These are phyloP conservation scores for Boletus barrowsii DNA, from an alignment of 768 basidiomycete genomes.

Conservation along the genomic window DNA sequence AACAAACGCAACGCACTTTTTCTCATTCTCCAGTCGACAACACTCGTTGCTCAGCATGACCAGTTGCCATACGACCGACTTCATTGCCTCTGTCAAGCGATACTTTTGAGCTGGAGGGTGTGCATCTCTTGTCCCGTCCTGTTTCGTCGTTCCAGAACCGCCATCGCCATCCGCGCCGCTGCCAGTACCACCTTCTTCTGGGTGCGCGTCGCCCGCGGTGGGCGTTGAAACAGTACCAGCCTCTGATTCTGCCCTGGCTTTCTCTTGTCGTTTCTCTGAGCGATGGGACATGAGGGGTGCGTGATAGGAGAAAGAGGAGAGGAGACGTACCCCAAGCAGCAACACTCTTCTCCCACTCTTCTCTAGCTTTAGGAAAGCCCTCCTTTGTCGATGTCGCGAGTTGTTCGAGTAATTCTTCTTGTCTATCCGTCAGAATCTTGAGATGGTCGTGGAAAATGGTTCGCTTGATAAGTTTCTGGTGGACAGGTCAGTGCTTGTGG, in stretches of 20 bases:
- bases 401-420: constrained; percentile 64
- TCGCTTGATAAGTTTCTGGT: constrained; percentile 88
- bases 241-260: constrained; percentile 37
- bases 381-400: constrained; percentile 59
- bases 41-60: constrained; percentile 82
- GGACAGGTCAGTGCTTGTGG: constrained; percentile 6
- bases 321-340: constrained; percentile 58
- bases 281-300: neutral
- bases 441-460: constrained; percentile 79
- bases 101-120: constrained; percentile 78
- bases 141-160: constrained; percentile 18
- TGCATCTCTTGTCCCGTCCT: constrained; percentile 35
- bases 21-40: constrained; percentile 65
- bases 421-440: constrained; percentile 59
- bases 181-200: constrained; percentile 32
- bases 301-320: neutral
- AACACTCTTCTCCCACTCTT: constrained; percentile 75
- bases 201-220: constrained; percentile 18
- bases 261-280: constrained; percentile 57
- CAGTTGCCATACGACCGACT: constrained; percentile 73
- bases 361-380: constrained; percentile 64
- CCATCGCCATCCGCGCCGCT: constrained; percentile 28
- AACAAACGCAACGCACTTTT: constrained; percentile 42
- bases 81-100: constrained; percentile 77
- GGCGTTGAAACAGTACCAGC: constrained; percentile 33